These are phyloP conservation scores for Russula vinacea DNA, from an alignment of 768 basidiomycete genomes.

Conservation along the genomic window DNA sequence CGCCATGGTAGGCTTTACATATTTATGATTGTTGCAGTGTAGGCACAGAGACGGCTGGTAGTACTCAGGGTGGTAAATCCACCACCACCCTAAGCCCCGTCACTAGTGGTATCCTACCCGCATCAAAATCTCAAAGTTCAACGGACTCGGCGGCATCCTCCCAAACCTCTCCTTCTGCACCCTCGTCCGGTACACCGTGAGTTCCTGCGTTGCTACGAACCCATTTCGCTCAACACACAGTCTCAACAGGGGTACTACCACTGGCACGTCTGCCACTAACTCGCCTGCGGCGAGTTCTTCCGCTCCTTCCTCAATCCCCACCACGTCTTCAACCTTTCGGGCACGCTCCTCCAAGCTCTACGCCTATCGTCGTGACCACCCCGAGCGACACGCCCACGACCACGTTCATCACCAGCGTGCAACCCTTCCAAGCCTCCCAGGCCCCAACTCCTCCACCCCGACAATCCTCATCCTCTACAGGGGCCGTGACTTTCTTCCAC, in stretches of 20 bases:
- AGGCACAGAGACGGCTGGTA: neutral
- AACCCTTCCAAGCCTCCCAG: too few relatives aligned
- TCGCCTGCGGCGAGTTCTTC: slow-evolving; percentile 14
- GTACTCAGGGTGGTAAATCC: neutral
- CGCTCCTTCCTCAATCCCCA: neutral
- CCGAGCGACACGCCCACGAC: slow-evolving; percentile 32
- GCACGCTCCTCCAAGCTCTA: neutral
- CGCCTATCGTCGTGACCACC: slow-evolving; percentile 11
- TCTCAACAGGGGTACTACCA: neutral
- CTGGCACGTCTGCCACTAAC: neutral
- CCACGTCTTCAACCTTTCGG: neutral
- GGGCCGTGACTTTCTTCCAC: slow-evolving; percentile 49
- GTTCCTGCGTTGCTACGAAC: neutral
- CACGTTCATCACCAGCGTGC: slow-evolving; percentile 31
- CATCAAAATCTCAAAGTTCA: neutral
- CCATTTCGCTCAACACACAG: neutral
- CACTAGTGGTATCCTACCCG: neutral
- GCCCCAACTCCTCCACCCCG: slow-evolving; percentile 16
- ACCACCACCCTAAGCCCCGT: neutral
- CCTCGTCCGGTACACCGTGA: neutral
- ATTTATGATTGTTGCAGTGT: neutral
- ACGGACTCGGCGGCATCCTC: neutral
- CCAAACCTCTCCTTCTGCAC: neutral
- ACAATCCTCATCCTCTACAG: slow-evolving; percentile 30
- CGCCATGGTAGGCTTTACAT: neutral